Percentiles rank a stretch among this genome's conserved stretches.
Conservation (phyloP, 495 filamentous ascomycete species). For the Penicillium pulvis region DNA sequence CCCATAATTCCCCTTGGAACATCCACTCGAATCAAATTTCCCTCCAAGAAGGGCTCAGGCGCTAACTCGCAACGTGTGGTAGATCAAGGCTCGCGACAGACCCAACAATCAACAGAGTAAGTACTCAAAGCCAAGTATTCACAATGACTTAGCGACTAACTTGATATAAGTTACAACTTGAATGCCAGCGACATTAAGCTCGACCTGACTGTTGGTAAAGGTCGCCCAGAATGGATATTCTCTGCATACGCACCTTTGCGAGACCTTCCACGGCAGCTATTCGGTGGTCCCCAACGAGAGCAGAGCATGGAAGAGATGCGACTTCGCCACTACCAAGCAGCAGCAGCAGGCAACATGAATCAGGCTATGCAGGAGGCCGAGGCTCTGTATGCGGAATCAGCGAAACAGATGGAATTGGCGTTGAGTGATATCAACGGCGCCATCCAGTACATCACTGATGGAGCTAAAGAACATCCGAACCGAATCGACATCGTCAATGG, state of each 20-base stretch:
- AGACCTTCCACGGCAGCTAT: conserved; percentile 74
- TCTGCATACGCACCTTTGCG: conserved; percentile 76
- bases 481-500: conserved; percentile 68
- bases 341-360: conserved; percentile 60
- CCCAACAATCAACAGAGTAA: conserved; percentile 31
- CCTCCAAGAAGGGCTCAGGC: neutral
- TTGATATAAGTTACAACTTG: conserved; percentile 49
- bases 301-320: conserved; percentile 83
- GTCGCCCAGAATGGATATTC: conserved; percentile 79
- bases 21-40: neutral
- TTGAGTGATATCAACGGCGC: conserved; percentile 70
- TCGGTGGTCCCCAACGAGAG: conserved; percentile 76
- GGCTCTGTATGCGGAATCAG: conserved; percentile 55
- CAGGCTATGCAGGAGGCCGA: conserved; percentile 69
- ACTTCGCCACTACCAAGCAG: conserved; percentile 62
- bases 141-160: conserved; percentile 20
- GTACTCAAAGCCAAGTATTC: conserved; percentile 6
- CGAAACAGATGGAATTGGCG: conserved; percentile 68
- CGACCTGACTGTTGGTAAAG: conserved; percentile 61
- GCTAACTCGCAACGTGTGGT: neutral
- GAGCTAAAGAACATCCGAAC: conserved; percentile 75
- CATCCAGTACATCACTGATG: conserved; percentile 68
- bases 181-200: conserved; percentile 55
- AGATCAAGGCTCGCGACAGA: neutral
- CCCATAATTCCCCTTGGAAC: neutral